Base-by-base conservation (phyloP, 1,284 basidiomycete genomes). In the Fomitopsis palustris region DNA sequence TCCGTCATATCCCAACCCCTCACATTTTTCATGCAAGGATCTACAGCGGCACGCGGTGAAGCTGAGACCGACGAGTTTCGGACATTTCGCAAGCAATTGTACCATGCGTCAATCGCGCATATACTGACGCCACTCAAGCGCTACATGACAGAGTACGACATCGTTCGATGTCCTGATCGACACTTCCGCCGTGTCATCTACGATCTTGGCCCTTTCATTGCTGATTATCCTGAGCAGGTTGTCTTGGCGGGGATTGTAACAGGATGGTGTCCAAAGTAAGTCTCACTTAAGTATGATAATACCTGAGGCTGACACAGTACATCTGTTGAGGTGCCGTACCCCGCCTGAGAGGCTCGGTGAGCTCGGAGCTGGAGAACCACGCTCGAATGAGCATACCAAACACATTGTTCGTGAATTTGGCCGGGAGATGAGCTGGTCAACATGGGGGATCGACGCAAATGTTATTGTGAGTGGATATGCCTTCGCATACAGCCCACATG, bases 161-260 rank as follows among this genome's bases (percentile, higher is more conserved):
- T 71, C 0, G 51, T 62, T 0, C 58, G 37, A 4, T 73, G 71
- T 53, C 29, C 61, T 1, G 70, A 73, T 52, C 61, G 62, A 2
- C 66, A 72, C 42, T 71, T 55, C 53, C 57, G 62, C 5, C 52
- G 54, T 1, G 58, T 61, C 2, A 65, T 73, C 10, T 71, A 66
- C 54, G 62, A 65, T 6, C 41, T 73, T 27, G 71, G 69, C 2
- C 68, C 69, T 7, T 71, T 70, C 55, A 71, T 73, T 27, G 67
- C 69, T 1, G 71, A 73, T 47, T 73, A 73, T 56, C 70, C 69
- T 1, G 69, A 73, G 54, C 72, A 73, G 54, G 64, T 43, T 6
- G 6, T 10, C 12, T 14, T 61, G 5, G 56, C 63, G 4, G 35
- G 61, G 2, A 56, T 65, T 33, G 65, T 67, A 4, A 59, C 62